Evolutionary conservation across 2,329 filamentous ascomycete species (phyloP).

Genomic region (Endoconidiophora laricicola): DNA sequence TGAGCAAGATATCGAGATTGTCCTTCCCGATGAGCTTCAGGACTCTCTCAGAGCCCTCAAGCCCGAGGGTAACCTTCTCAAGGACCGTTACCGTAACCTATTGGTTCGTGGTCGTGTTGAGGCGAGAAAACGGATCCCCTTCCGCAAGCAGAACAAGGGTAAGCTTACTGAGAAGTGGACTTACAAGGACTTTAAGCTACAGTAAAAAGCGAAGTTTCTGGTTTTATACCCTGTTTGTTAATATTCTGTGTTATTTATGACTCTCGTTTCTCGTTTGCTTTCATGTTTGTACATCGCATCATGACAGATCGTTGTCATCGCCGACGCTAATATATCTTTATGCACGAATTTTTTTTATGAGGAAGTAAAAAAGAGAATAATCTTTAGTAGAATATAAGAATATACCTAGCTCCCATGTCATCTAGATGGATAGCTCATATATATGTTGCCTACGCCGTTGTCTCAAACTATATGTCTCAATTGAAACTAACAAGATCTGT

Average conservation of each 20-base stretch:
- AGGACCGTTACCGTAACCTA: slow-evolving; percentile 80
- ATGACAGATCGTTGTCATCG: not conserved
- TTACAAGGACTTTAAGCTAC: slow-evolving; percentile 68
- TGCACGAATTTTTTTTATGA: not conserved
- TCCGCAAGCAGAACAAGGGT: slow-evolving; percentile 65
- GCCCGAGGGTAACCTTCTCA: slow-evolving; percentile 88
- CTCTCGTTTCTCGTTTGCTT: slow-evolving; percentile 3
- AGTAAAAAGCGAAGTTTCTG: not conserved
- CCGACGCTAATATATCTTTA: not conserved
- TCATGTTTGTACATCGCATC: slow-evolving; percentile 1
- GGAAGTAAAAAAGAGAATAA: not conserved
- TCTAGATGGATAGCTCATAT: not conserved
- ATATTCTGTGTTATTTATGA: slow-evolving; percentile 1
- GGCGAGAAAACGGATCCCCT: slow-evolving; percentile 58
- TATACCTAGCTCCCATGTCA: not conserved
- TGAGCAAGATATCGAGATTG: slow-evolving; percentile 62
- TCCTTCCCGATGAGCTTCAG: slow-evolving; percentile 69
- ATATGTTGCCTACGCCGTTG: not conserved
- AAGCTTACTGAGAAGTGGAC: slow-evolving; percentile 91
- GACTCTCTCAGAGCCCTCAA: slow-evolving; percentile 68
- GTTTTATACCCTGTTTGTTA: not conserved
- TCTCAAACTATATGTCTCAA: not conserved
- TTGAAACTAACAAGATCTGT: slow-evolving; percentile 28
- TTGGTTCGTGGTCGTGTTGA: slow-evolving; percentile 82
- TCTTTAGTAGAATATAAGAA: not conserved